phyloP scores from a whole-genome alignment of 2,329 filamentous ascomycete genomes.

The Madurella mycetomatis region DNA sequence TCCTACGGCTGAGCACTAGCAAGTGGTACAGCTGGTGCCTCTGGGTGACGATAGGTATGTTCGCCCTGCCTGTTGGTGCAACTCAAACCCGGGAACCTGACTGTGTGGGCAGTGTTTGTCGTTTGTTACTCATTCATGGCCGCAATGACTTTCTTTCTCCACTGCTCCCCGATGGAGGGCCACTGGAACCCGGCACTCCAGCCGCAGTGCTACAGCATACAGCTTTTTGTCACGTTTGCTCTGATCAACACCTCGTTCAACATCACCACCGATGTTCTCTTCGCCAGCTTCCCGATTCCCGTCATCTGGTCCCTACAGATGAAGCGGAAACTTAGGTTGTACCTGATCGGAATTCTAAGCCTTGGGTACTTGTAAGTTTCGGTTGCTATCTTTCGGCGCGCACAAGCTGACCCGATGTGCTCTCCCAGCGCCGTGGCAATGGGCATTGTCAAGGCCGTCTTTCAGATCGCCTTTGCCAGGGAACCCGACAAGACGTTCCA shows the following conservation, averaged over 20 bases:
- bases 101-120: conserved; percentile 17
- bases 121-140: conserved; percentile 23
- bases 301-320: conserved; percentile 41
- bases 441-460: conserved; percentile 37
- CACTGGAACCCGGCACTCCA: conserved; percentile 22
- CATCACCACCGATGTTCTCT: conserved; percentile 41
- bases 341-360: conserved; percentile 38
- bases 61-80: not conserved
- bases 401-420: not conserved
- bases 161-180: conserved; percentile 24
- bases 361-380: conserved; percentile 38
- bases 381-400: not conserved
- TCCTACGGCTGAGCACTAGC: conserved; percentile 22
- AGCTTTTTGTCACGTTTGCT: conserved; percentile 34
- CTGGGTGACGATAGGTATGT: conserved; percentile 24
- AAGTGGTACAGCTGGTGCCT: conserved; percentile 27
- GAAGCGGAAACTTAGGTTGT: conserved; percentile 35
- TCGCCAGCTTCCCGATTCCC: conserved; percentile 39
- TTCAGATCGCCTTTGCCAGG: conserved; percentile 32
- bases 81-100: not conserved
- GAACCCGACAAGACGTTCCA: conserved; percentile 32
- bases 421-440: conserved; percentile 35
- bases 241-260: conserved; percentile 39
- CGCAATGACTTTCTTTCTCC: conserved; percentile 23
- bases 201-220: conserved; percentile 19